Evolutionary conservation across 768 basidiomycete genomes (phyloP).

Genomic region (Pisolithus microcarpus): DNA sequence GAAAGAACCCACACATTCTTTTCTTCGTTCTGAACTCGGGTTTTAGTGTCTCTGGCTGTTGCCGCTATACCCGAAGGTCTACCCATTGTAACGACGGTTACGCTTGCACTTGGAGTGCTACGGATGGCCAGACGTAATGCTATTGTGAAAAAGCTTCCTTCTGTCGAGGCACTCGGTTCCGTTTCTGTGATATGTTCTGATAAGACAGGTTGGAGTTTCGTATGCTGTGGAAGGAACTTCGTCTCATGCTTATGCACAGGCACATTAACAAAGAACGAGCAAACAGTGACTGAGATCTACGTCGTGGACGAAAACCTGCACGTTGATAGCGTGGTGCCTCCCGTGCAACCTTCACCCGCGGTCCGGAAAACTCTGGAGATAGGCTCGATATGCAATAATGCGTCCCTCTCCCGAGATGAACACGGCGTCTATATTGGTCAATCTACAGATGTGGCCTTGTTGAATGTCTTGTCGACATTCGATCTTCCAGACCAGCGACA

Average conservation of each 20-base stretch:
- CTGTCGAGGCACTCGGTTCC: slow-evolving; percentile 88
- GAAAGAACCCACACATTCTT: neutral
- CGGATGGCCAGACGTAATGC: slow-evolving; percentile 93
- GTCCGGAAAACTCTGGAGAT: slow-evolving; percentile 71
- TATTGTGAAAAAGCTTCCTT: slow-evolving; percentile 95
- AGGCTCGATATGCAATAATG: slow-evolving; percentile 88
- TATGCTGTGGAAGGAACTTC: neutral
- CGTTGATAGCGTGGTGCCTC: slow-evolving; percentile 44
- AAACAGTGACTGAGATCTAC: slow-evolving; percentile 87
- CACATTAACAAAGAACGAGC: slow-evolving; percentile 92
- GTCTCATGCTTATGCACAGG: slow-evolving; percentile 33
- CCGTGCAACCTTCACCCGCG: slow-evolving; percentile 52
- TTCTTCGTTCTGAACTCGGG: slow-evolving; percentile 8
- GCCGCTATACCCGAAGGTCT: slow-evolving; percentile 96
- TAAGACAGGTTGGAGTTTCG: slow-evolving; percentile 63
- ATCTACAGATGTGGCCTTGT: slow-evolving; percentile 86
- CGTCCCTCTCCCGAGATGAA: slow-evolving; percentile 54
- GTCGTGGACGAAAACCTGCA: slow-evolving; percentile 74
- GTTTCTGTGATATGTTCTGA: slow-evolving; percentile 98
- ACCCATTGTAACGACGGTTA: slow-evolving; percentile 96
- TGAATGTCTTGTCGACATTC: slow-evolving; percentile 70
- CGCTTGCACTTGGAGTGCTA: slow-evolving; percentile 88
- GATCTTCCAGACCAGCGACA: slow-evolving; percentile 61
- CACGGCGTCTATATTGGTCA: slow-evolving; percentile 77
- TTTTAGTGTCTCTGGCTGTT: slow-evolving; percentile 88